Conservation (phyloP, 306 rosid genomes). For the Myrica gale region DNA sequence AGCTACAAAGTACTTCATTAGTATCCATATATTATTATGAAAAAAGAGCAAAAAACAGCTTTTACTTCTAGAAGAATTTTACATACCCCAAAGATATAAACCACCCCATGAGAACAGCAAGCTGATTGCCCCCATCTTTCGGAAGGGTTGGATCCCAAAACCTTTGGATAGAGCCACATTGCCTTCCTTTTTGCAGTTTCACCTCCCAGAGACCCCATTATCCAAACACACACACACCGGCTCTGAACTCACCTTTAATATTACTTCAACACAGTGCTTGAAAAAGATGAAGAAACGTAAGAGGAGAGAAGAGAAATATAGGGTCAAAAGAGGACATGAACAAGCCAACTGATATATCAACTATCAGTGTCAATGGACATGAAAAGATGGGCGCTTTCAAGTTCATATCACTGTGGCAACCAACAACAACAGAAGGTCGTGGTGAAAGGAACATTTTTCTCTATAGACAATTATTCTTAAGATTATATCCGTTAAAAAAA, state of each 20-base stretch:
- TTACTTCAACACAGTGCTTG: constrained; percentile 42
- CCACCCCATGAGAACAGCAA: constrained; percentile 60
- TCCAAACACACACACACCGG: background rate
- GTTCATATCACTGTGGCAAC: constrained; percentile 96
- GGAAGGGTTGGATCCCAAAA: constrained; percentile 71
- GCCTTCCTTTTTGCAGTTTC: constrained; percentile 67
- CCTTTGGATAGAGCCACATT: constrained; percentile 97
- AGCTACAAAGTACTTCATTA: constrained; percentile 6
- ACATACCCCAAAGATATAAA: constrained; percentile 92
- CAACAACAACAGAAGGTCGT: constrained; percentile 71
- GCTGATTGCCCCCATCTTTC: constrained; percentile 99
- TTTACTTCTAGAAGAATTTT: background rate
- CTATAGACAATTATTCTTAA: background rate
- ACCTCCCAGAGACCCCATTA: constrained; percentile 62
- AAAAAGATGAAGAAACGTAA: constrained; percentile 44
- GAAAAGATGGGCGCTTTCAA: constrained; percentile 99
- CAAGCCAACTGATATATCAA: constrained; percentile 89
- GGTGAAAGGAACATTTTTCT: constrained; percentile 49
- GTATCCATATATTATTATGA: background rate
- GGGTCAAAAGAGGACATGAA: constrained; percentile 70
- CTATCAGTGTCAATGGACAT: constrained; percentile 97
- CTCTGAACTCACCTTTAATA: constrained; percentile 13
- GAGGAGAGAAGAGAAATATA: constrained; percentile 33
- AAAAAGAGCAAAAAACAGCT: background rate
- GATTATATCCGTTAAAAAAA: background rate